Base-by-base conservation (phyloP, 768 basidiomycete genomes). In the Tylopilus felleus region DNA sequence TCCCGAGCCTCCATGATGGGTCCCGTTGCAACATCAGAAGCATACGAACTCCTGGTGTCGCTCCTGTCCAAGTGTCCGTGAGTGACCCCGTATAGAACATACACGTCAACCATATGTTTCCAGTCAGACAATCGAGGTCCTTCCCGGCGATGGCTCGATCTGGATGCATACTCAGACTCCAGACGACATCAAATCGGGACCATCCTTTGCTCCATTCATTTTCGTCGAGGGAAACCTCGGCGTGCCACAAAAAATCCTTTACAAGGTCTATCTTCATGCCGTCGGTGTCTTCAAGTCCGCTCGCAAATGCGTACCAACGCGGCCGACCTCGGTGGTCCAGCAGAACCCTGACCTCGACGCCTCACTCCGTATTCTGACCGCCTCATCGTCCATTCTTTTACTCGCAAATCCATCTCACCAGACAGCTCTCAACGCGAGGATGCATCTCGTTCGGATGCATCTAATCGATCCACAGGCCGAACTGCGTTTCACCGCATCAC, bases 351-450 rank as follows among this genome's bases (percentile, higher is more conserved):
- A 51, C 19, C 50, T 49, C 42, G 56, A 60, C 7, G 9, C 41
- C 12, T 51, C 56, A 4, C 31, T 59, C 61, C 49, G 51, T 52
- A 47, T 47, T 59, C 33, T 75, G 21, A 59, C 64, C 7, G 61
- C 60, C 43, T 73, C 77, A 1, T 75, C 83, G 0, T 71, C 73
- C 35, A 63, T 84, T 46, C 71, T 88, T n/a, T 63, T 88, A 6
- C 73, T 88, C 27, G 74, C 79, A 35, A 89, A 88, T 67, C 83
- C 88, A 29, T 83, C 82, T 0, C 83, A 89, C 61, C 81, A 83
- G 53, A 84, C 86, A 21, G 86, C 85, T 3, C 69, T 88, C 33
- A 86, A 88, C 61, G 58, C 71, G 6, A 74, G 87, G 33, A 88
- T 86, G 62, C 69, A 64, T 17, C 75, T 86, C 22, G 70, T 86